Percentiles rank a stretch among this genome's conserved stretches.
These are phyloP conservation scores for Lichtheimia hyalospora DNA, from an alignment of 371 early-diverging fungal genomes.

Conservation along the genomic window DNA sequence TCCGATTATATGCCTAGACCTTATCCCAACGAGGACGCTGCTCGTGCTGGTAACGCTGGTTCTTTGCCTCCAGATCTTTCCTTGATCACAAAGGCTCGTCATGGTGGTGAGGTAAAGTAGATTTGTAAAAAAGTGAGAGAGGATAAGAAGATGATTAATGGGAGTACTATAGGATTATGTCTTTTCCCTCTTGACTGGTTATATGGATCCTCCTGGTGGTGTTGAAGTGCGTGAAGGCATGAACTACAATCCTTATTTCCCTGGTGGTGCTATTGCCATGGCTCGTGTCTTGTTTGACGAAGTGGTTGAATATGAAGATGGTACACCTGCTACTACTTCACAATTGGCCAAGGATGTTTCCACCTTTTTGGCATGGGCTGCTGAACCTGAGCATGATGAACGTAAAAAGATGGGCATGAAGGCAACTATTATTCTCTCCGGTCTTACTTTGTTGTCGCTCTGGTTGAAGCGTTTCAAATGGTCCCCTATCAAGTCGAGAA, in stretches of 20 bases:
- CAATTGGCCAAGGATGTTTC: conserved; percentile 98
- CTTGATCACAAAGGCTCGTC: conserved; percentile 94
- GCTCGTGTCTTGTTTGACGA: conserved; percentile 93
- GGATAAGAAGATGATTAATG: not conserved
- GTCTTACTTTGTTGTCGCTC: conserved; percentile 63
- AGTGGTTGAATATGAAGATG: conserved; percentile 96
- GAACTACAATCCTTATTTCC: conserved; percentile 99
- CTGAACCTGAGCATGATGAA: conserved; percentile 96
- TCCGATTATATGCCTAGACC: conserved; percentile 92
- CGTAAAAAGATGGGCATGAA: conserved; percentile 96
- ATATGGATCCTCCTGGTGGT: conserved; percentile 96
- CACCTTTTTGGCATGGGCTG: conserved; percentile 92
- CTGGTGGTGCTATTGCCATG: conserved; percentile 98
- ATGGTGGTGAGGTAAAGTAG: conserved; percentile 79
- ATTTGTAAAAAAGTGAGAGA: not conserved
- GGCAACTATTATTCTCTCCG: conserved; percentile 68
- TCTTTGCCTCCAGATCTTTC: conserved; percentile 97
- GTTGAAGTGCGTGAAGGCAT: conserved; percentile 93
- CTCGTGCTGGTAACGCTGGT: conserved; percentile 95
- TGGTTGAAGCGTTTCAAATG: conserved; percentile 83
- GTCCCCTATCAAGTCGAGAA: conserved; percentile 78
- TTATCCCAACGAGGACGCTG: conserved; percentile 97
- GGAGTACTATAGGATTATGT: conserved; percentile 77
- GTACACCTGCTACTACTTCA: conserved; percentile 94
- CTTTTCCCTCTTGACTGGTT: conserved; percentile 93